phyloP scores from a whole-genome alignment of 305 asterid genomes.

The Solanum aculeatissimum region DNA sequence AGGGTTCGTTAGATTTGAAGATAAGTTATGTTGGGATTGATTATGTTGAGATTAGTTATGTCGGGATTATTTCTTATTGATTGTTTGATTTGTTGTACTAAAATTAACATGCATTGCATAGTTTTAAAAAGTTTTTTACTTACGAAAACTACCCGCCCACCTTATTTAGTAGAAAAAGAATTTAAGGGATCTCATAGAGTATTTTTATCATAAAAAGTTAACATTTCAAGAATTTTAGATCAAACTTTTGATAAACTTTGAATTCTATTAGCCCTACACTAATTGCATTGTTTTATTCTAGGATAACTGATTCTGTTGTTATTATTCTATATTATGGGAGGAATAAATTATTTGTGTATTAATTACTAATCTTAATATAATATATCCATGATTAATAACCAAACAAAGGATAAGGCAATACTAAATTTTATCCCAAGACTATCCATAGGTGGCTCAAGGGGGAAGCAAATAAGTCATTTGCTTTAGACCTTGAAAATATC shows the following conservation, averaged over 20 bases:
- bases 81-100: not conserved
- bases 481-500: not conserved
- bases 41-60: not conserved
- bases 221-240: not conserved
- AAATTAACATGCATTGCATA: not conserved
- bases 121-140: too few species aligned
- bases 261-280: not conserved
- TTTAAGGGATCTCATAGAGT: not conserved
- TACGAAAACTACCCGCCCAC: not conserved
- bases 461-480: not conserved
- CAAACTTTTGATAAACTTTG: not conserved
- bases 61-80: not conserved
- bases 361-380: not conserved
- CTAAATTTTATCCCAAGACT: not conserved
- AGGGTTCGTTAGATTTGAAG: not conserved
- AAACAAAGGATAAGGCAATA: not conserved
- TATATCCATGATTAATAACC: not conserved
- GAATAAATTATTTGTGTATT: not conserved
- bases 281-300: not conserved
- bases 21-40: not conserved
- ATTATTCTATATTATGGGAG: not conserved
- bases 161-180: not conserved
- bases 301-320: not conserved
- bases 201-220: not conserved
- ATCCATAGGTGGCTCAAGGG: not conserved